Conservation (phyloP, 2,329 filamentous ascomycete genomes). For the Colletotrichum karsti region DNA sequence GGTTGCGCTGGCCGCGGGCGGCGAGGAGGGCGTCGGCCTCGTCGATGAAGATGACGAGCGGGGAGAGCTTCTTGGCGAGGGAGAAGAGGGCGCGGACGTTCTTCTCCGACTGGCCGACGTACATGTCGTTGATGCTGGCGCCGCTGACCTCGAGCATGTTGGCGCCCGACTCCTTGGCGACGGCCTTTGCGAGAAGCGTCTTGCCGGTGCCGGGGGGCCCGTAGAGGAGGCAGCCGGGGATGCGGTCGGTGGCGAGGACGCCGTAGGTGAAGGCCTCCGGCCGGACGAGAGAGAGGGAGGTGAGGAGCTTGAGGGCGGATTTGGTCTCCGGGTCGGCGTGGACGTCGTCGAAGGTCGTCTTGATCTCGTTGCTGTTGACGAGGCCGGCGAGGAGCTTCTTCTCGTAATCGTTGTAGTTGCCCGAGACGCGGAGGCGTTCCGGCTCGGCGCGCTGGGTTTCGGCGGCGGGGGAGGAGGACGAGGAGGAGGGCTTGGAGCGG, state of each 20-base stretch:
- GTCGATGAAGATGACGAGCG: constrained; percentile 95
- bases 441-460: constrained; percentile 22
- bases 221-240: constrained; percentile 88
- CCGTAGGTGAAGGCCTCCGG: constrained; percentile 98
- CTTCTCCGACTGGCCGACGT: constrained; percentile 95
- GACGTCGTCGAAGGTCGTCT: constrained; percentile 87
- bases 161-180: constrained; percentile 73
- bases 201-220: constrained; percentile 86
- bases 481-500: constrained; percentile 29
- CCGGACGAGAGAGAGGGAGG: constrained; percentile 83
- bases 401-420: constrained; percentile 77
- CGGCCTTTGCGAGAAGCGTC: constrained; percentile 74
- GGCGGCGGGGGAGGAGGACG: constrained; percentile 25
- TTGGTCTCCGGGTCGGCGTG: constrained; percentile 85
- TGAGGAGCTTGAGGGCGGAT: constrained; percentile 87
- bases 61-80: constrained; percentile 88
- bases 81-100: constrained; percentile 93
- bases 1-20: constrained; percentile 73
- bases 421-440: constrained; percentile 24
- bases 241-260: constrained; percentile 88
- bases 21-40: constrained; percentile 95
- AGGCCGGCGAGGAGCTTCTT: constrained; percentile 84
- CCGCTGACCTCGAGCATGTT: constrained; percentile 88
- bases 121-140: constrained; percentile 94
- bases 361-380: constrained; percentile 82